Evolutionary conservation across 306 rosid genomes (phyloP).

Genomic region (Dicorynia guianensis): DNA sequence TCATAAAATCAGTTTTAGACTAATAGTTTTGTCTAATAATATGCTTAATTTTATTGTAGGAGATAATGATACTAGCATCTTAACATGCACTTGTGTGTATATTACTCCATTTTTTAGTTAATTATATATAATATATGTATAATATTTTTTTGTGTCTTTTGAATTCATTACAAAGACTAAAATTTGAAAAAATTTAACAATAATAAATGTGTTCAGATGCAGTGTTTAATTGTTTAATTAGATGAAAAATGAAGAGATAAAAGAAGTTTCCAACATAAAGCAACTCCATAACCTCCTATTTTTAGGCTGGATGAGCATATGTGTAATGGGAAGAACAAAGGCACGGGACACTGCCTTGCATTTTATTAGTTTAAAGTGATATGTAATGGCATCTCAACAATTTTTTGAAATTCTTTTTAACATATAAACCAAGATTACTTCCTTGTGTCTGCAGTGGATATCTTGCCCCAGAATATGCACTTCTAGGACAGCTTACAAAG

Average conservation of each 20-base stretch:
- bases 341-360: neutral
- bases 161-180: neutral
- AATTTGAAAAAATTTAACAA: neutral
- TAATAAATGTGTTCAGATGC: conserved; percentile 5
- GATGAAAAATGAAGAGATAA: neutral
- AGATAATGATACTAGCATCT: conserved; percentile 40
- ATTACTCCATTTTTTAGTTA: neutral
- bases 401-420: conserved; percentile 26
- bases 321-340: conserved; percentile 10
- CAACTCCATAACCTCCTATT: neutral
- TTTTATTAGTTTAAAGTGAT: conserved; percentile 5
- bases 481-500: conserved; percentile 90
- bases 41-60: neutral
- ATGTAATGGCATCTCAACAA: neutral
- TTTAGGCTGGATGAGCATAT: conserved; percentile 2
- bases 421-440: conserved; percentile 19
- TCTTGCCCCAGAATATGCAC: conserved; percentile 94
- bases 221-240: conserved; percentile 18
- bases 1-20: conserved; percentile 2
- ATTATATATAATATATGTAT: neutral
- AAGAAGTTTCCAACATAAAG: conserved; percentile 3
- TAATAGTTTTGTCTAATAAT: conserved; percentile 9
- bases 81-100: conserved; percentile 51
- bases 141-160: conserved; percentile 2
- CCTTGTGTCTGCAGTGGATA: conserved; percentile 67